Base-by-base conservation (phyloP, 192 early-diverging fungal genomes). In the Coemansia sp. region DNA sequence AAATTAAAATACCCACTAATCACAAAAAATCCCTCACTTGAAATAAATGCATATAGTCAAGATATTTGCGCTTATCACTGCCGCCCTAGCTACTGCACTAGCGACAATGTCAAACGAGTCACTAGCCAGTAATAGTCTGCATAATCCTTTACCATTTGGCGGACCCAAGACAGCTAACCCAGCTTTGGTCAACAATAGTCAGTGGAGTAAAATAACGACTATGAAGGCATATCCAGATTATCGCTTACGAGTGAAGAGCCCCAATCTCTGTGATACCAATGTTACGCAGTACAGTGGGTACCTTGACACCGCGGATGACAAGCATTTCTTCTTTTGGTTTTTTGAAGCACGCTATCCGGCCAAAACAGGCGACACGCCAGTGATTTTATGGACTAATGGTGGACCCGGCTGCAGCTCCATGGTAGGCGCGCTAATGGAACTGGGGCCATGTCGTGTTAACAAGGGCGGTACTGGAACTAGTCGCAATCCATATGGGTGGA, bases 321-420 rank as follows among this genome's bases (percentile, higher is more conserved):
- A 90, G 38, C 93, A 96, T 77, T 95, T 94, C 72, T 96, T 94
- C 87, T 96, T 94, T 84, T 96, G 94, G 93, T 97, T 99, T 88
- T 98, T 99, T 80, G 96, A 97, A 79, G 91, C 93, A 3, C 93
- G 93, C 70, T 85, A 87, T 66, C 27, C 29, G 4, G 90, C 91
- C 9, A 68, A 80, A 70, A 85, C 77, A 18, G 73, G 73, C 29
- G 75, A 80, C 31, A 96, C 95, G 69, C 97, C 97, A 4, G 74
- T 91, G 20, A 73, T 91, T 2, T 77, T 94, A 57, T 93, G 91
- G 88, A 78, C 93, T 64, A 95, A 94, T 62, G 93, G 93, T 34
- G 94, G 94, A 7, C 94, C 94, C 20, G 94, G 94, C n/a, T 94
- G 94, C 77, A 88, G 87, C 44, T 94, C 90, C 7, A 80, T 92